Base-by-base conservation (phyloP, 768 basidiomycete genomes). In the Tubosaeta sp. region DNA sequence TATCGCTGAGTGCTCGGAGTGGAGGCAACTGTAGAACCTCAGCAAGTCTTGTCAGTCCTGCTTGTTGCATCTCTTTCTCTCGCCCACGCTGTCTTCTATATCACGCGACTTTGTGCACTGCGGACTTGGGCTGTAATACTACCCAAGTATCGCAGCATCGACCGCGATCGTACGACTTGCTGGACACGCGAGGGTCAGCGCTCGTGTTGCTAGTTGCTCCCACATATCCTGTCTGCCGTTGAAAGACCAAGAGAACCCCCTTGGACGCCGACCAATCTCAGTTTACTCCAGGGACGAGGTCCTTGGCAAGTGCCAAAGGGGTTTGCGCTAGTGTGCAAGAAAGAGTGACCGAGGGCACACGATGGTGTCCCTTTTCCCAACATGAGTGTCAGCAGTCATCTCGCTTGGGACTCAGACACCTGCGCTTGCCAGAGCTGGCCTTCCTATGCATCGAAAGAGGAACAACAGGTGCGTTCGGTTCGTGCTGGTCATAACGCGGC, bases 401-500 rank as follows among this genome's bases (percentile, higher is more conserved):
- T 93, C 12, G 79, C 82, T 19, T 91, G 90, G 90, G 79, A 82
- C 54, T 93, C 82, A 88, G 57, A 81, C 87, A 38, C 70, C 75
- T 38, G 83, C 88, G 4, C 74, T 88, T 6, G 1, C 72, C 86
- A 43, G 91, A 91, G 0, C 72, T 93, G 17, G 52, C 89, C 12
- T 68, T 67, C 1, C 70, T 91, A 71, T 88, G 88, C 14, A 83
- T 93, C 5, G 70, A 73, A 64, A 86, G 79, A 62, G 90, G 91
- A 93, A 91, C 53, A 93, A 91, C 53, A 92, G 89, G 89, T 88
- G 72, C 13, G 7, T 26, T 17, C 27, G 43, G 34, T 41, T 32
- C 46, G 22, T 31, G 35, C 12, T 4, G 9, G 33, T n/a, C n/a
- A n/a, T n/a, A n/a, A n/a, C n/a, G 5, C 9, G 17, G 7, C 12